These are phyloP conservation scores for Spergularia marina DNA, from an alignment of 148 eudicot genomes.

Conservation along the genomic window DNA sequence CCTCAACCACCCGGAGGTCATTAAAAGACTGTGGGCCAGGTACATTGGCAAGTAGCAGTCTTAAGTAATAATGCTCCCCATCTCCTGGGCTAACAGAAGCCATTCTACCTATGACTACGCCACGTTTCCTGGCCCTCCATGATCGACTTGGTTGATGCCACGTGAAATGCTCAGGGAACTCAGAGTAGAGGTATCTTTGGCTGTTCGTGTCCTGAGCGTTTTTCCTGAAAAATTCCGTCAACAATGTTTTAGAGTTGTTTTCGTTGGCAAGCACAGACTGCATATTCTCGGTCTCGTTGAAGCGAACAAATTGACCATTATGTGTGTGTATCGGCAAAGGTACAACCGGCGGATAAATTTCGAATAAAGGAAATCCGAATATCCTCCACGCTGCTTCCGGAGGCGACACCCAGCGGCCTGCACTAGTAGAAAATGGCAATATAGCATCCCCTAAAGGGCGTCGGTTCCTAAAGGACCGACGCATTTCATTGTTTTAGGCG, in stretches of 20 bases:
- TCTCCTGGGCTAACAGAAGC: background rate
- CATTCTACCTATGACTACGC: background rate
- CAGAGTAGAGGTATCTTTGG: background rate
- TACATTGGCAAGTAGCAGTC: background rate
- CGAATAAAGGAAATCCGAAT: background rate
- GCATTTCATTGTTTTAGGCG: no score
- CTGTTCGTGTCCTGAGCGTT: background rate
- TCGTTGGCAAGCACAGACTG: background rate
- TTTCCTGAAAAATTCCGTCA: background rate
- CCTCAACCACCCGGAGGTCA: background rate
- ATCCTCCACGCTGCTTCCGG: constrained; percentile 6
- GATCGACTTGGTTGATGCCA: background rate
- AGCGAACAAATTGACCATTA: background rate
- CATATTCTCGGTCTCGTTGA: background rate
- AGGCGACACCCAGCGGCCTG: background rate
- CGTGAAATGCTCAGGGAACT: background rate
- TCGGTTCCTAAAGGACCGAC: no score
- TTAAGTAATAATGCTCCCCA: background rate
- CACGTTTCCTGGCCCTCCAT: background rate
- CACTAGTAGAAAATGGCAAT: no score
- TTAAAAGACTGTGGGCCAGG: background rate
- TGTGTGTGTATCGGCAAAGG: background rate
- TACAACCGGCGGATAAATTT: background rate
- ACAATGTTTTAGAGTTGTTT: background rate
- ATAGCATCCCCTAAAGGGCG: no score